Conservation (phyloP, 2,329 filamentous ascomycete species). For the Colletotrichum filicis region DNA sequence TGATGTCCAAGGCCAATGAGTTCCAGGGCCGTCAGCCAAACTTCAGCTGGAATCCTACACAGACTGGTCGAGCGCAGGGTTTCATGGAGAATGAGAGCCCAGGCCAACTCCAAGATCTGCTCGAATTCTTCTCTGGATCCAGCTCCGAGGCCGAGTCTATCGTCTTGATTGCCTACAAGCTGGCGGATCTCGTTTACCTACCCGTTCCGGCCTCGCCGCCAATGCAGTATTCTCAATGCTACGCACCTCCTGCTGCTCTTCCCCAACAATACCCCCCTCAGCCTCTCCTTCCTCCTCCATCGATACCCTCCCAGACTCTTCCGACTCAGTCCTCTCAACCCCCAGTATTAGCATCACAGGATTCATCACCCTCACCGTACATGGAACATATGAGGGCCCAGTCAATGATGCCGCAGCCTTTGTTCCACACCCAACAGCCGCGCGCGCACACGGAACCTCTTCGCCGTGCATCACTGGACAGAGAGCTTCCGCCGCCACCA, state of each 20-base stretch:
- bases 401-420: conserved; percentile 33
- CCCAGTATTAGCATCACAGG: conserved; percentile 34
- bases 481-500: conserved; percentile 36
- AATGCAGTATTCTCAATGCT: conserved; percentile 36
- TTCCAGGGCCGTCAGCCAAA: conserved; percentile 66
- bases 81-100: conserved; percentile 71
- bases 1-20: conserved; percentile 64
- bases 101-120: conserved; percentile 71
- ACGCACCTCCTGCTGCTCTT: conserved; percentile 31
- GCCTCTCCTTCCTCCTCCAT: conserved; percentile 35
- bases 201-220: conserved; percentile 35
- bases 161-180: conserved; percentile 67
- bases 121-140: conserved; percentile 72
- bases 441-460: conserved; percentile 31
- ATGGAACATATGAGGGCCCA: conserved; percentile 35
- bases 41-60: conserved; percentile 70
- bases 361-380: conserved; percentile 23
- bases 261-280: conserved; percentile 34
- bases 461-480: conserved; percentile 33
- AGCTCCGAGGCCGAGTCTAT: conserved; percentile 67
- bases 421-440: conserved; percentile 31
- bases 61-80: conserved; percentile 66
- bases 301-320: conserved; percentile 35
- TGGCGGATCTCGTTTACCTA: conserved; percentile 58
- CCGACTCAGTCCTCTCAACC: conserved; percentile 34